Conservation (phyloP, 2,329 filamentous ascomycete species). For the Colletotrichum melonis region DNA sequence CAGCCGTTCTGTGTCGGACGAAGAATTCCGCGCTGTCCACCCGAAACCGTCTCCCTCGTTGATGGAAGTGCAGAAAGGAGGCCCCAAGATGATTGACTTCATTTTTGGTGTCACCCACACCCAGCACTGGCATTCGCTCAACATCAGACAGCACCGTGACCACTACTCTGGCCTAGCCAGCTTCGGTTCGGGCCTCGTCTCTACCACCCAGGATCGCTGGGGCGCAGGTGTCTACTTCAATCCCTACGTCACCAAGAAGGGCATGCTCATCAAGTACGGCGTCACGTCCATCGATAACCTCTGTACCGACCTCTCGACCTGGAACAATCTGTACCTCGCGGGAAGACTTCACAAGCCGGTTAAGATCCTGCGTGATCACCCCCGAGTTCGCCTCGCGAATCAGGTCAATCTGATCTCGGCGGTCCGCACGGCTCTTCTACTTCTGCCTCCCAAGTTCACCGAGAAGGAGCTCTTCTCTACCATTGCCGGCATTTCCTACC, state of each 20-base stretch:
- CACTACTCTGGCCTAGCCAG: constrained; percentile 91
- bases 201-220: constrained; percentile 85
- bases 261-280: constrained; percentile 96
- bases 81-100: constrained; percentile 98
- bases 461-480: constrained; percentile 90
- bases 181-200: constrained; percentile 86
- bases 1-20: constrained; percentile 63
- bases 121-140: constrained; percentile 97
- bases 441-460: constrained; percentile 86
- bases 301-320: constrained; percentile 85
- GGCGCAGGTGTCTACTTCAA: constrained; percentile 99
- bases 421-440: constrained; percentile 86
- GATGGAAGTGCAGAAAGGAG: constrained; percentile 84
- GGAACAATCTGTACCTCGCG: constrained; percentile 96
- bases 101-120: constrained; percentile 95
- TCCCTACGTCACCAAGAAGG: constrained; percentile 93
- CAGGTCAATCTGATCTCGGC: constrained; percentile 96
- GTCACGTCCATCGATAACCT: constrained; percentile 95
- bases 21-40: constrained; percentile 74
- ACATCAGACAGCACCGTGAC: constrained; percentile 86
- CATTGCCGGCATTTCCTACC: constrained; percentile 92
- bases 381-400: constrained; percentile 90
- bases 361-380: constrained; percentile 96
- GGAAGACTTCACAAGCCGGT: constrained; percentile 96
- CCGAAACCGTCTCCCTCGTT: constrained; percentile 85